phyloP scores from a whole-genome alignment of 164 flowering plant genomes.

The Litsea cubeba region DNA sequence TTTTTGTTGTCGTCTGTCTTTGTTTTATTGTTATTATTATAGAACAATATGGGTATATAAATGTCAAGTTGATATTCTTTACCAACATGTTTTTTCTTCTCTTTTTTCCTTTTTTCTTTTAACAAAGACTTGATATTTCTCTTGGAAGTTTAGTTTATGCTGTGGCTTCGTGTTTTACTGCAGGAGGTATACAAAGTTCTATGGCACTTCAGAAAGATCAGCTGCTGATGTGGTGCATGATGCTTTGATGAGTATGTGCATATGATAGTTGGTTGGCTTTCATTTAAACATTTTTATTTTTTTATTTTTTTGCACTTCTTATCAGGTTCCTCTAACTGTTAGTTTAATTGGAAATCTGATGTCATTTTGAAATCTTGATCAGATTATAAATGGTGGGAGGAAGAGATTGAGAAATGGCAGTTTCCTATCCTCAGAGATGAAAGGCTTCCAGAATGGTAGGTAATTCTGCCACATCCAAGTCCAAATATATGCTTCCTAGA shows the following conservation, averaged over 20 bases:
- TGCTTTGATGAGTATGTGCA: constrained; percentile 77
- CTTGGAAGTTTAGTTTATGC: not conserved
- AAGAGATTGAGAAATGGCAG: constrained; percentile 98
- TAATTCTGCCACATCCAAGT: constrained; percentile 14
- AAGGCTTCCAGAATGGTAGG: constrained; percentile 98
- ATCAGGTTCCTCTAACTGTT: not conserved
- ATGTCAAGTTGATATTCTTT: too few species aligned
- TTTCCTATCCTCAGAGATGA: constrained; percentile 74
- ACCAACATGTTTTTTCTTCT: not conserved
- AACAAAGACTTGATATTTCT: not conserved
- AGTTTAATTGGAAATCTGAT: not conserved
- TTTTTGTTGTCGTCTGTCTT: not conserved
- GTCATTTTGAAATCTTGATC: constrained; percentile 19
- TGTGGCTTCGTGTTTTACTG: constrained; percentile 6
- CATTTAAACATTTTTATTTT: not conserved
- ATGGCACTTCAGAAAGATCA: constrained; percentile 86
- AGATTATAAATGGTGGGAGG: constrained; percentile 98
- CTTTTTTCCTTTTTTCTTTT: too few species aligned
- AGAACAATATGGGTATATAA: too few species aligned
- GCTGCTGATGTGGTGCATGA: constrained; percentile 78
- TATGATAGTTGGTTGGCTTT: not conserved
- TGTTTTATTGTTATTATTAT: too few species aligned
- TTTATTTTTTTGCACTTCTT: not conserved
- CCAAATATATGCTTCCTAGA: not conserved
- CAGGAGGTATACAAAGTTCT: constrained; percentile 96